phyloP scores from a whole-genome alignment of 1,139 yeast species.

The Candida pseudoviswanathii region DNA sequence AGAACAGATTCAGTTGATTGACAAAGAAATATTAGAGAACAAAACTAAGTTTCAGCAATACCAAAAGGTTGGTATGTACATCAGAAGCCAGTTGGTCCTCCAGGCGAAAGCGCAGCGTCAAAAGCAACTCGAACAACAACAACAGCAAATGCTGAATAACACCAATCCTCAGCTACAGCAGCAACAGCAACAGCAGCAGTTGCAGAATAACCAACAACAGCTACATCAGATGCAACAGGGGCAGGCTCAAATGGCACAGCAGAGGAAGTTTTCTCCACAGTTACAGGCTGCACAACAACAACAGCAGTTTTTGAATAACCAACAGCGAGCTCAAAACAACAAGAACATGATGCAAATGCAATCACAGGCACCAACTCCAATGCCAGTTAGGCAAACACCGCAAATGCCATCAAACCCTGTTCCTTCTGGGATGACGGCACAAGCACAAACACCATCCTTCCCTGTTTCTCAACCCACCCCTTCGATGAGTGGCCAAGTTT shows the following conservation, averaged over 20 bases:
- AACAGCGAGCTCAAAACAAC: slow-evolving; percentile 10
- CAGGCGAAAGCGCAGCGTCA: slow-evolving; percentile 28
- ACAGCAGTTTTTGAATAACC: slow-evolving; percentile 6
- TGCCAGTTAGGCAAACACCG: slow-evolving; percentile 15
- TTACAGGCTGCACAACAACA: slow-evolving; percentile 10
- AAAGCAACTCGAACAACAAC: slow-evolving; percentile 13
- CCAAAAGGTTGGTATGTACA: slow-evolving; percentile 42
- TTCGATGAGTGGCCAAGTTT: not conserved
- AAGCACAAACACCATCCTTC: slow-evolving; percentile 28
- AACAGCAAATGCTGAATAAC: slow-evolving; percentile 1
- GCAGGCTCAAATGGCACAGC: slow-evolving; percentile 8
- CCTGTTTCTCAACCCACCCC: slow-evolving; percentile 14
- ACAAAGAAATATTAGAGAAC: slow-evolving; percentile 40
- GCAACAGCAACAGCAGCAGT: slow-evolving; percentile 9
- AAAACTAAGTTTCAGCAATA: slow-evolving; percentile 40
- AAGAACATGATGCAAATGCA: slow-evolving; percentile 12
- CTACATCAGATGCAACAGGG: slow-evolving; percentile 12
- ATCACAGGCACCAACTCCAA: slow-evolving; percentile 12
- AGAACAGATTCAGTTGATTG: slow-evolving; percentile 36
- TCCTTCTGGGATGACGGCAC: slow-evolving; percentile 7
- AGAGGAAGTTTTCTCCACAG: slow-evolving; percentile 10
- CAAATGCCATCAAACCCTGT: slow-evolving; percentile 10
- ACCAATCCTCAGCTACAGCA: slow-evolving; percentile 7
- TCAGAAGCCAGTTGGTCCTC: slow-evolving; percentile 42
- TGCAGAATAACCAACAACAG: slow-evolving; percentile 7